Base-by-base conservation (phyloP, 179 eudicot genomes). In the Vitellaria paradoxa region DNA sequence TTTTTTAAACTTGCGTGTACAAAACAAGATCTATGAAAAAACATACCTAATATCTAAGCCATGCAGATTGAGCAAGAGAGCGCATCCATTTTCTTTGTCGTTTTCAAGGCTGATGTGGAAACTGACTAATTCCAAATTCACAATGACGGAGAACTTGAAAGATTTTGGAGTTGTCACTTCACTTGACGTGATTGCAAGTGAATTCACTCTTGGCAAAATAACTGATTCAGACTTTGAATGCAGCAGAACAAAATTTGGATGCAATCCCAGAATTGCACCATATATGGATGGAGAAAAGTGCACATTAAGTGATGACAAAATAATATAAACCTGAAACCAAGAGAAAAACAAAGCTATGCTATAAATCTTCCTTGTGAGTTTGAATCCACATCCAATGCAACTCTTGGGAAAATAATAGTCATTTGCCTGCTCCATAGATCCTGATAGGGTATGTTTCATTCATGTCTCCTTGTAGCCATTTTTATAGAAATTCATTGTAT, bases 91-190 rank as follows among this genome's bases (percentile, higher is more conserved):
- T 60, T 81, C 90, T 73, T 63, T 81, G 78, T 81, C 87, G 76
- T 88, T 91, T 77, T 89, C 98, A 73, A 96, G 91, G 86, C 89
- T 81, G 49, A 96, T 81, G 55, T 81, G 82, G 73, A 89, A 76
- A 76, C 65, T 76, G 55, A 88, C 75, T n/a, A 83, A 82, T 40
- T 89, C 81, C 76, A 89, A 49, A 71, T 81, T 83, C 61, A 86
- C 86, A 74, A 69, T 65, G 72, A 92, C 62, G 61, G 89, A 88
- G 70, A 80, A 86, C 79, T 77, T 65, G 76, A 80, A 78, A 46
- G 76, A 17, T 20, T 61, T 69, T 37, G 88, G 84, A 62, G 68
- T 72, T 71, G 70, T 77, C 55, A 15, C 78, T 78, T 72, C 74
- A 78, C 63, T 80, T 76, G 91, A 78, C 68, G 66, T 74, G 60